These are phyloP conservation scores for Aeminium ludgeri DNA, from an alignment of 495 filamentous ascomycete genomes.

Conservation along the genomic window DNA sequence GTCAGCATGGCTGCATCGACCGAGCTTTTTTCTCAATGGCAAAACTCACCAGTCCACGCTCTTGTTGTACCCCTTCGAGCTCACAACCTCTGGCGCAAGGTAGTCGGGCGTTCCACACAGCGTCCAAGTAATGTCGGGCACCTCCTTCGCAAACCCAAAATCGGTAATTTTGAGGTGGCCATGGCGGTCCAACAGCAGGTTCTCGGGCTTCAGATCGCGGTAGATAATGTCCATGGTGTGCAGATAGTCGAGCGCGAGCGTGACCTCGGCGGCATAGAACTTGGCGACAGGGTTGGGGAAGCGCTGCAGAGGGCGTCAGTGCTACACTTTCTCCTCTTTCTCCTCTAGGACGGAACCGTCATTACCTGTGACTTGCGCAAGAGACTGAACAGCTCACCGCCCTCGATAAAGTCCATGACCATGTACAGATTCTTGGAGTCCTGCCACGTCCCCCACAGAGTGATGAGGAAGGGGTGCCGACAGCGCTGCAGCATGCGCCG, in stretches of 20 bases:
- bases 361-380: conserved; percentile 90
- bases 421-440: conserved; percentile 93
- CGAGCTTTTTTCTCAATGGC: too few relatives aligned
- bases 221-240: conserved; percentile 92
- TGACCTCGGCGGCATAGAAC: conserved; percentile 97
- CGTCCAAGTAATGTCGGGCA: conserved; percentile 98
- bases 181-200: conserved; percentile 84
- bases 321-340: too few relatives aligned
- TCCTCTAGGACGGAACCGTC: too few relatives aligned
- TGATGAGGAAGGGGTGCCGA: conserved; percentile 93
- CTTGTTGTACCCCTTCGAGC: conserved; percentile 97
- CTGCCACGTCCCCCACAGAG: conserved; percentile 95
- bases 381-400: conserved; percentile 89
- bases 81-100: conserved; percentile 88
- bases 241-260: conserved; percentile 88
- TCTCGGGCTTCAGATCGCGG: conserved; percentile 92
- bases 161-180: conserved; percentile 97
- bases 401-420: conserved; percentile 99
- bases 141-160: conserved; percentile 96
- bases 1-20: too few relatives aligned
- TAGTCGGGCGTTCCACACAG: conserved; percentile 98
- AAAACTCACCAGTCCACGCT: conserved; percentile 92
- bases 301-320: conserved; percentile 53
- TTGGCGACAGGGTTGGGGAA: conserved; percentile 98
- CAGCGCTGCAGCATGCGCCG: conserved; percentile 85